A percentile compares a stretch with the other conserved stretches of the same genome.
These are phyloP conservation scores for Daldinia eschscholtzii DNA, from an alignment of 2,329 filamentous ascomycete genomes.

Conservation along the genomic window DNA sequence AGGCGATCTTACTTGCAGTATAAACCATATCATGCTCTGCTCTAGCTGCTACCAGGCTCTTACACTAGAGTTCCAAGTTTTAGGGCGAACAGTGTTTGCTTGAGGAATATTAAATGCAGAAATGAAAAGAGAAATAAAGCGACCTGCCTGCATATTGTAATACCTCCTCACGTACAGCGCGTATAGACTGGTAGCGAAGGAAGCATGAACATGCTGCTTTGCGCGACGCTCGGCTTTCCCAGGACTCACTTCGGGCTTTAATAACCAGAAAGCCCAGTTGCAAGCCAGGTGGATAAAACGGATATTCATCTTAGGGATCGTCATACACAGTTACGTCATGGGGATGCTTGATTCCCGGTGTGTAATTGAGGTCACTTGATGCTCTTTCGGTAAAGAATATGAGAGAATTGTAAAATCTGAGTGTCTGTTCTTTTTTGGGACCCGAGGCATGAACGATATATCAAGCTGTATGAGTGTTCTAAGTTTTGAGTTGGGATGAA, in stretches of 20 bases:
- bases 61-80: neutral
- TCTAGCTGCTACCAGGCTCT: neutral
- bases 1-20: constrained; percentile 18
- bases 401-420: neutral
- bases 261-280: neutral
- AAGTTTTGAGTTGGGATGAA: neutral
- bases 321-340: constrained; percentile 2
- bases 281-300: neutral
- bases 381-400: neutral
- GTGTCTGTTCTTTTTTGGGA: neutral
- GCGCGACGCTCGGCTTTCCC: neutral
- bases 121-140: neutral
- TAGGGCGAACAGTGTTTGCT: neutral
- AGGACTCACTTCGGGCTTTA: neutral
- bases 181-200: neutral
- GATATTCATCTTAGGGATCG: neutral
- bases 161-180: neutral
- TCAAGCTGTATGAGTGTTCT: neutral
- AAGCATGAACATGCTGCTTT: neutral
- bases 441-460: neutral
- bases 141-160: neutral
- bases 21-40: constrained; percentile 3
- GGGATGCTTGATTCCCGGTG: neutral
- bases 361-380: neutral
- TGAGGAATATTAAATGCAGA: neutral